phyloP scores from a whole-genome alignment of 2,329 filamentous ascomycete genomes.

The Botrytis sinoallii region DNA sequence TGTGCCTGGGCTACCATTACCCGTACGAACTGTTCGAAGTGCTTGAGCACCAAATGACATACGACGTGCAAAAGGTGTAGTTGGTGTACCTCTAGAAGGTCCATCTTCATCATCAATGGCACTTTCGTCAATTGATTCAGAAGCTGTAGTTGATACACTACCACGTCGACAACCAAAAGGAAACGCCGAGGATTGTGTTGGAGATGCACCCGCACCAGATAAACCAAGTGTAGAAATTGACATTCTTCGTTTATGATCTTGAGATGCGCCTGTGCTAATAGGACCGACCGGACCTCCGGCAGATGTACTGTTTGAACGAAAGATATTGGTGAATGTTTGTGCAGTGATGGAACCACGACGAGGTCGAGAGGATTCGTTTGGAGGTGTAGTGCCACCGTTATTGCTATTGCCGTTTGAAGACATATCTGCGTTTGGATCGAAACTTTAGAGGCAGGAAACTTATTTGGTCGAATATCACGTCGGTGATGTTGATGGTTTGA shows the following conservation, averaged over 20 bases:
- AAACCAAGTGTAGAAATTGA: conserved; percentile 73
- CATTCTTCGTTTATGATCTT: conserved; percentile 60
- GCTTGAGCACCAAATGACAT: conserved; percentile 88
- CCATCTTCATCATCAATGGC: conserved; percentile 66
- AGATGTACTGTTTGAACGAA: conserved; percentile 49
- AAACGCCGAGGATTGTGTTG: conserved; percentile 51
- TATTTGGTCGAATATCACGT: background rate
- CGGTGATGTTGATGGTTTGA: background rate
- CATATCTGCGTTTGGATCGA: conserved; percentile 39
- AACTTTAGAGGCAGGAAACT: background rate
- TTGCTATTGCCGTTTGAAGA: conserved; percentile 43
- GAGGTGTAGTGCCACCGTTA: conserved; percentile 41
- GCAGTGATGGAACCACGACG: conserved; percentile 48
- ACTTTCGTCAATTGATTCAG: conserved; percentile 66
- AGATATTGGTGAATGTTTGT: conserved; percentile 47
- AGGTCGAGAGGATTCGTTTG: conserved; percentile 41
- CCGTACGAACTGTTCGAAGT: conserved; percentile 38
- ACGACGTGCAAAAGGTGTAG: conserved; percentile 74
- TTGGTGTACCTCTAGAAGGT: conserved; percentile 56
- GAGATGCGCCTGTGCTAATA: conserved; percentile 48
- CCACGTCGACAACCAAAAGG: conserved; percentile 57
- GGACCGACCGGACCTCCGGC: conserved; percentile 44
- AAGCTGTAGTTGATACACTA: conserved; percentile 66
- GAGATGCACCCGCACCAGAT: conserved; percentile 68
- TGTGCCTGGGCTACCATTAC: conserved; percentile 36